A percentile compares a stretch with the other conserved stretches of the same genome.
Evolutionary conservation across 2,329 filamentous ascomycete genomes (phyloP).

Genomic region (Fusarium nanum): DNA sequence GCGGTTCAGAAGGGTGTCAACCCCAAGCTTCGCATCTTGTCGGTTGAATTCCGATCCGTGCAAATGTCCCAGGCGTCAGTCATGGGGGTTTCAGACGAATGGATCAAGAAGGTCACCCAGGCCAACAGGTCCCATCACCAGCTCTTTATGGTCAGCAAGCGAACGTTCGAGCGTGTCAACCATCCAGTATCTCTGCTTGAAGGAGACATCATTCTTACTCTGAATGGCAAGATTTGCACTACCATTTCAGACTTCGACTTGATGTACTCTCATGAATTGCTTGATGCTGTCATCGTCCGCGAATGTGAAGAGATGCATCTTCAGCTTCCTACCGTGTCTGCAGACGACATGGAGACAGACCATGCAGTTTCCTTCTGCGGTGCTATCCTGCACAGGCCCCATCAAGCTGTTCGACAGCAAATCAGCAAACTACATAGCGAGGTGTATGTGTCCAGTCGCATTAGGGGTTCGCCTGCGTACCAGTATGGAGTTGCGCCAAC

Average conservation of each 20-base stretch:
- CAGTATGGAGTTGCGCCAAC: slow-evolving; percentile 94
- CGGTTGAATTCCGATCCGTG: slow-evolving; percentile 93
- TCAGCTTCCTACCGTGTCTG: slow-evolving; percentile 84
- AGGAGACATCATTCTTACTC: slow-evolving; percentile 89
- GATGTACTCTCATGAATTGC: slow-evolving; percentile 89
- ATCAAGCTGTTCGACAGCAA: slow-evolving; percentile 96
- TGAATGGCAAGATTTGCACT: slow-evolving; percentile 93
- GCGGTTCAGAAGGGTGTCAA: slow-evolving; percentile 83
- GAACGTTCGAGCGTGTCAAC: slow-evolving; percentile 71
- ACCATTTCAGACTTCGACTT: slow-evolving; percentile 92
- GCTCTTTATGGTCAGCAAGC: slow-evolving; percentile 97
- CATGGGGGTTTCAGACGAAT: slow-evolving; percentile 96
- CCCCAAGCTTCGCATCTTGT: slow-evolving; percentile 88
- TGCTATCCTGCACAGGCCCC: slow-evolving; percentile 90
- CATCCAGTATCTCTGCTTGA: slow-evolving; percentile 75
- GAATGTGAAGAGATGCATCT: slow-evolving; percentile 83
- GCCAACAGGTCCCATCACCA: slow-evolving; percentile 94
- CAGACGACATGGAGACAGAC: slow-evolving; percentile 91
- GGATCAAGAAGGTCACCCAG: slow-evolving; percentile 89
- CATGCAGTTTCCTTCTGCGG: slow-evolving; percentile 95
- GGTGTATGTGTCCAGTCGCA: slow-evolving; percentile 92
- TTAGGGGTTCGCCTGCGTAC: slow-evolving; percentile 83
- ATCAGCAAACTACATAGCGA: slow-evolving; percentile 97
- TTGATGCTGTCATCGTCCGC: slow-evolving; percentile 88
- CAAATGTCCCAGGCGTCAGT: slow-evolving; percentile 97